A percentile compares a stretch with the other conserved stretches of the same genome.
Evolutionary conservation across 495 filamentous ascomycete species (phyloP).

Genomic region (Neurospora sp.): DNA sequence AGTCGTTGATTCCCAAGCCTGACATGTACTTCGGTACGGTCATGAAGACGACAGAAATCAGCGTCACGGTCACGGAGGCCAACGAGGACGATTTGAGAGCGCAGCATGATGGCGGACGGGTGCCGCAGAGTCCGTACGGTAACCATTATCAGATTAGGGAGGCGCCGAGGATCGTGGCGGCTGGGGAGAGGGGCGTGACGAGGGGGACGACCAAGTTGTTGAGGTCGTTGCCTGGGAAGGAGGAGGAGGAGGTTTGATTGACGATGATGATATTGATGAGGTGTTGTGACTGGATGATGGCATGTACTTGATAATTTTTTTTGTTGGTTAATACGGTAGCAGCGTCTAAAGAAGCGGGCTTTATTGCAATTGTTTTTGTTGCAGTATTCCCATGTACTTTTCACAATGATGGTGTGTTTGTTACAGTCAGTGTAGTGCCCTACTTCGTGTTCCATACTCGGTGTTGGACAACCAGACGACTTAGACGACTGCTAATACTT

Average conservation of each 20-base stretch:
- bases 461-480: background rate
- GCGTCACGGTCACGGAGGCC: conserved; percentile 12
- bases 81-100: background rate
- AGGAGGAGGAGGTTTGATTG: background rate
- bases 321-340: background rate
- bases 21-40: conserved; percentile 1
- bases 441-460: background rate
- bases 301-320: background rate
- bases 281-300: background rate
- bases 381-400: background rate
- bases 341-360: background rate
- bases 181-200: background rate
- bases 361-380: background rate
- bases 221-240: background rate
- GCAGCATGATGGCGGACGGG: background rate
- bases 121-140: background rate
- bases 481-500: background rate
- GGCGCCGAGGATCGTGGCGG: background rate
- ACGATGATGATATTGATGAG: background rate
- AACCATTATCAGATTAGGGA: background rate
- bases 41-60: conserved; percentile 22
- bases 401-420: background rate
- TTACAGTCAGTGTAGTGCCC: background rate
- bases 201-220: background rate
- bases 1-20: background rate